phyloP scores from a whole-genome alignment of 169 alveolate genomes.

The Babesia microti region DNA sequence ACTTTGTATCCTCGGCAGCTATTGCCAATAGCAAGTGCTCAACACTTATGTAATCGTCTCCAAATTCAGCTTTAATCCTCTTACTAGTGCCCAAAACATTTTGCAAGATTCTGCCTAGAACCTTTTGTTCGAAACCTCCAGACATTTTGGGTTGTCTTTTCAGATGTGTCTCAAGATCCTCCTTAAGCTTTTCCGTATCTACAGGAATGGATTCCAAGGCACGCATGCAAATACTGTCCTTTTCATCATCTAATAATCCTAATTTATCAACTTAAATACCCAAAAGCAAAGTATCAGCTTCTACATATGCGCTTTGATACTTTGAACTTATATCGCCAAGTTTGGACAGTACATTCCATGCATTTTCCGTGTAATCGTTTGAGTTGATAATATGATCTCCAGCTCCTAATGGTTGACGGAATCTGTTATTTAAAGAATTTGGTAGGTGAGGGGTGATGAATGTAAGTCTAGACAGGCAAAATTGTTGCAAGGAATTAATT shows the following conservation, averaged over 20 bases:
- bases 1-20: constrained; percentile 70
- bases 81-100: constrained; percentile 59
- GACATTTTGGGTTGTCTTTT: constrained; percentile 66
- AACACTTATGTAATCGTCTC: constrained; percentile 66
- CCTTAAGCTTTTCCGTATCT: constrained; percentile 51
- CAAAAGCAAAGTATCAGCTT: constrained; percentile 68
- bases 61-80: constrained; percentile 61
- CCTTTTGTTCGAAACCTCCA: constrained; percentile 73
- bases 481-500: too few species aligned
- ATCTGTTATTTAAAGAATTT: too few species aligned
- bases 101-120: constrained; percentile 68
- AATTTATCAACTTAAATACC: constrained; percentile 5
- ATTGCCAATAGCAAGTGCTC: constrained; percentile 70
- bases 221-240: constrained; percentile 59
- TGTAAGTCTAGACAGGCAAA: too few species aligned
- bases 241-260: constrained; percentile 49
- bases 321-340: constrained; percentile 60
- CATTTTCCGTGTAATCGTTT: constrained; percentile 74
- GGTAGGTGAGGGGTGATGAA: too few species aligned
- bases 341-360: constrained; percentile 74
- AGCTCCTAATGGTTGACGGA: too few species aligned
- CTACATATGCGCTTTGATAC: constrained; percentile 68
- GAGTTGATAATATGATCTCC: constrained; percentile 69
- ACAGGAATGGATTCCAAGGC: constrained; percentile 53
- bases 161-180: constrained; percentile 63